A percentile compares a stretch with the other conserved stretches of the same genome.
phyloP scores from a whole-genome alignment of 495 filamentous ascomycete genomes.

The Penicillium riverlandense region DNA sequence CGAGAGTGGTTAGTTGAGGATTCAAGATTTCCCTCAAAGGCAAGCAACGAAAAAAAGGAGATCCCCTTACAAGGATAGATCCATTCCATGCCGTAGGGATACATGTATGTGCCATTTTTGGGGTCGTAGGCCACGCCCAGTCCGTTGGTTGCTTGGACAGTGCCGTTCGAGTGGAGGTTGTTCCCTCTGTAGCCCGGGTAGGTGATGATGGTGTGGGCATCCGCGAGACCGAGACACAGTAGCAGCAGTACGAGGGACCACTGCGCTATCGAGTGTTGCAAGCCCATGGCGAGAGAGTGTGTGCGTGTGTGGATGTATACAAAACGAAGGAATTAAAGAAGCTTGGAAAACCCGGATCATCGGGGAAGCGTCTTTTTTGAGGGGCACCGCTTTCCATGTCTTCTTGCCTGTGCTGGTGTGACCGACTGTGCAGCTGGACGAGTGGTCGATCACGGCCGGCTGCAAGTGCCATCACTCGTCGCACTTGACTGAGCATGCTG shows the following conservation, averaged over 20 bases:
- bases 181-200: conserved; percentile 95
- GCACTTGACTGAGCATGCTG: neutral
- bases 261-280: conserved; percentile 34
- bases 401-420: neutral
- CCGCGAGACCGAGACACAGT: conserved; percentile 42
- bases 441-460: neutral
- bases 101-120: conserved; percentile 39
- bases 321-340: neutral
- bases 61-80: conserved; percentile 82
- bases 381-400: neutral
- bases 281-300: conserved; percentile 19
- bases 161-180: conserved; percentile 74
- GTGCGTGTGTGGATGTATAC: neutral
- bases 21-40: neutral
- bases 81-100: conserved; percentile 96
- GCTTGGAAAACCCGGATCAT: too few relatives aligned
- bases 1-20: neutral
- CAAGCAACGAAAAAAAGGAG: neutral
- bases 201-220: conserved; percentile 81
- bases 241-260: conserved; percentile 44
- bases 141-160: conserved; percentile 35
- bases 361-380: conserved; percentile 21
- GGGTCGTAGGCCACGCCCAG: conserved; percentile 35
- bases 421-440: neutral
- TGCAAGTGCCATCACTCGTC: conserved; percentile 17